A percentile compares a stretch with the other conserved stretches of the same genome.
These are phyloP conservation scores for Rhodotorula diobovata DNA, from an alignment of 768 basidiomycete species.

Conservation along the genomic window DNA sequence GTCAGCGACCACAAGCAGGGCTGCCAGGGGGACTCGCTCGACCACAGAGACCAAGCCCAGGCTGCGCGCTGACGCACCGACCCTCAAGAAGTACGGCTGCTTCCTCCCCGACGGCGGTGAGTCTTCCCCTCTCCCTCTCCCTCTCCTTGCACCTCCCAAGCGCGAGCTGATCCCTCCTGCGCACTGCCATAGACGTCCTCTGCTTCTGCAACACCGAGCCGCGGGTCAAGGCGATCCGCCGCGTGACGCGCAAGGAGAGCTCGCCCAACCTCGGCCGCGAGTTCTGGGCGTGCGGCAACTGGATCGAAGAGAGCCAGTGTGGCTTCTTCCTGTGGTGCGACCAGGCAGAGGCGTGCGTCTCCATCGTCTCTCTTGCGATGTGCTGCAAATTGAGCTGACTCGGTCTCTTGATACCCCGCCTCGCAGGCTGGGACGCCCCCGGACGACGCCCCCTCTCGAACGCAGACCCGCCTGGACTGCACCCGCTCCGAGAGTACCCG, in stretches of 20 bases:
- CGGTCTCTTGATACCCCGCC: too few relatives aligned
- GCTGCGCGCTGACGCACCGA: too few relatives aligned
- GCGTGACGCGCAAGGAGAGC: constrained; percentile 20
- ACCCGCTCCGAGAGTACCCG: too few relatives aligned
- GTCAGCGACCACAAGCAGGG: too few relatives aligned
- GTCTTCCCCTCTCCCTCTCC: background rate
- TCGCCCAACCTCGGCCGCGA: constrained; percentile 27
- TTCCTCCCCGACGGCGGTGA: constrained; percentile 14
- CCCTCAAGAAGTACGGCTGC: background rate
- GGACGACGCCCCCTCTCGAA: constrained; percentile 6
- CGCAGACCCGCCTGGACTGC: background rate
- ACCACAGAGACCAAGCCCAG: too few relatives aligned
- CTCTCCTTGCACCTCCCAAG: too few relatives aligned
- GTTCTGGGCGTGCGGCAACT: constrained; percentile 27
- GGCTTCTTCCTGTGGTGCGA: constrained; percentile 24
- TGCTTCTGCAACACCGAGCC: constrained; percentile 34
- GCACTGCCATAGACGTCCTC: background rate
- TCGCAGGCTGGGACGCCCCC: constrained; percentile 17
- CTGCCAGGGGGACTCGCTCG: too few relatives aligned
- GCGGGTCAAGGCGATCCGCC: constrained; percentile 8
- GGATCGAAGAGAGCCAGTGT: constrained; percentile 17
- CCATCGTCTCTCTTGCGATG: background rate
- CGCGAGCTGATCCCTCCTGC: background rate
- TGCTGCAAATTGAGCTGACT: background rate
- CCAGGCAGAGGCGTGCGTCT: constrained; percentile 1